A percentile compares a stretch with the other conserved stretches of the same genome.
Evolutionary conservation across 495 filamentous ascomycete species (phyloP).

Genomic region (Achaetomiella virescens): DNA sequence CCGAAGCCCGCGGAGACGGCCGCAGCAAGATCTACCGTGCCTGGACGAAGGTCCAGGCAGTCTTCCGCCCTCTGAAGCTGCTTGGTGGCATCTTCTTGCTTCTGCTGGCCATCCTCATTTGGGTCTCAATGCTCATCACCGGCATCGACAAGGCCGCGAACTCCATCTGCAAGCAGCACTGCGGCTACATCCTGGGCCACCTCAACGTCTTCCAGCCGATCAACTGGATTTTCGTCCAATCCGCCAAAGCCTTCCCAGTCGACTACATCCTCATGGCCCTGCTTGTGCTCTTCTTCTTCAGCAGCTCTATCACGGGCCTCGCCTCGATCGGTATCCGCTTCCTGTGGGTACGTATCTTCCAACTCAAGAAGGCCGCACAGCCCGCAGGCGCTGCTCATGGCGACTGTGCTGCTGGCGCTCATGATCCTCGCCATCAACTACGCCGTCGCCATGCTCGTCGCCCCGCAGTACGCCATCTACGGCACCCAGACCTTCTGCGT

Average conservation of each 20-base stretch:
- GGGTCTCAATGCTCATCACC: conserved; percentile 90
- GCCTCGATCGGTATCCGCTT: conserved; percentile 87
- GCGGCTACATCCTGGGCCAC: conserved; percentile 88
- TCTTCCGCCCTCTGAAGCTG: conserved; percentile 78
- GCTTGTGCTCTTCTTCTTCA: conserved; percentile 79
- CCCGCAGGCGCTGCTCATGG: conserved; percentile 90
- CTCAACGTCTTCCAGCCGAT: conserved; percentile 91
- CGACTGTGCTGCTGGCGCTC: conserved; percentile 83
- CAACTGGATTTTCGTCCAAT: conserved; percentile 82
- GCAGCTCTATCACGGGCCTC: conserved; percentile 76
- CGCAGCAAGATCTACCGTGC: conserved; percentile 59
- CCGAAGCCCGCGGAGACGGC: conserved; percentile 69
- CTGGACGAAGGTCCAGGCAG: conserved; percentile 71
- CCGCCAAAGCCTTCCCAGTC: conserved; percentile 78
- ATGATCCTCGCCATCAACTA: conserved; percentile 89
- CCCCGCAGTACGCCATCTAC: conserved; percentile 90
- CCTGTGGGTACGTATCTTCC: conserved; percentile 88
- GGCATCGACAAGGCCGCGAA: conserved; percentile 94
- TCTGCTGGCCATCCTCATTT: conserved; percentile 62
- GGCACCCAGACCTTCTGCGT: conserved; percentile 93
- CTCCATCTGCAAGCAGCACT: conserved; percentile 81
- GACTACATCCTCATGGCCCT: conserved; percentile 86
- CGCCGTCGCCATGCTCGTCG: conserved; percentile 80
- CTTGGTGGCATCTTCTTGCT: conserved; percentile 75
- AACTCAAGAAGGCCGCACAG: conserved; percentile 79